phyloP scores from a whole-genome alignment of 2,329 filamentous ascomycete species.

The Amylocarpus encephaloides region DNA sequence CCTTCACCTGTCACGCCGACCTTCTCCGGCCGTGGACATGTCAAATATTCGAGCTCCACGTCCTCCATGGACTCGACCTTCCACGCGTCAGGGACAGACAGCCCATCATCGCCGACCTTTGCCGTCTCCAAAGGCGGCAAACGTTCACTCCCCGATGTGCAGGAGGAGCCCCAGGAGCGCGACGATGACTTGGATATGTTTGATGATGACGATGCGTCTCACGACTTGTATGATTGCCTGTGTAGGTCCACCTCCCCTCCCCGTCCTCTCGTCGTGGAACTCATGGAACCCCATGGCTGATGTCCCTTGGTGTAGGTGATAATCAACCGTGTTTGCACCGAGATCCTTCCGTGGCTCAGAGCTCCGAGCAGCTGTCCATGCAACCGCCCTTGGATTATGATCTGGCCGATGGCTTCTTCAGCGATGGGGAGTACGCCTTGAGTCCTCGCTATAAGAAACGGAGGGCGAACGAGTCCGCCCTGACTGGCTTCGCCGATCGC shows the following conservation, averaged over 20 bases:
- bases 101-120: slow-evolving; percentile 52
- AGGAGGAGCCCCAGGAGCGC: slow-evolving; percentile 72
- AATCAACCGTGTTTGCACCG: slow-evolving; percentile 52
- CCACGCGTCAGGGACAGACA: slow-evolving; percentile 43
- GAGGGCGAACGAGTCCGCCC: slow-evolving; percentile 51
- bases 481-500: slow-evolving; percentile 57
- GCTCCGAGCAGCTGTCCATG: slow-evolving; percentile 32
- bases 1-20: slow-evolving; percentile 66
- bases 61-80: slow-evolving; percentile 65
- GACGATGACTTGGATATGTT: slow-evolving; percentile 52
- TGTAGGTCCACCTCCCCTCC: slow-evolving; percentile 50
- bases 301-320: slow-evolving; percentile 45
- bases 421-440: slow-evolving; percentile 51
- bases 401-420: slow-evolving; percentile 53
- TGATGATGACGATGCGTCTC: slow-evolving; percentile 39
- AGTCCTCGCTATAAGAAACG: slow-evolving; percentile 50
- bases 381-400: slow-evolving; percentile 57
- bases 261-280: background rate
- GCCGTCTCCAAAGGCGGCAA: slow-evolving; percentile 52
- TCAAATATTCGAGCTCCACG: slow-evolving; percentile 64
- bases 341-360: slow-evolving; percentile 31
- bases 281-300: slow-evolving; percentile 12
- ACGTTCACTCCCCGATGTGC: slow-evolving; percentile 69
- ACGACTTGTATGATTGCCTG: slow-evolving; percentile 59
- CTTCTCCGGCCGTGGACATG: slow-evolving; percentile 54